Evolutionary conservation across 106 monocot genomes (phyloP), one percentile per base, ranked within the genome.

Genomic region (Dendrobium officinale): DNA sequence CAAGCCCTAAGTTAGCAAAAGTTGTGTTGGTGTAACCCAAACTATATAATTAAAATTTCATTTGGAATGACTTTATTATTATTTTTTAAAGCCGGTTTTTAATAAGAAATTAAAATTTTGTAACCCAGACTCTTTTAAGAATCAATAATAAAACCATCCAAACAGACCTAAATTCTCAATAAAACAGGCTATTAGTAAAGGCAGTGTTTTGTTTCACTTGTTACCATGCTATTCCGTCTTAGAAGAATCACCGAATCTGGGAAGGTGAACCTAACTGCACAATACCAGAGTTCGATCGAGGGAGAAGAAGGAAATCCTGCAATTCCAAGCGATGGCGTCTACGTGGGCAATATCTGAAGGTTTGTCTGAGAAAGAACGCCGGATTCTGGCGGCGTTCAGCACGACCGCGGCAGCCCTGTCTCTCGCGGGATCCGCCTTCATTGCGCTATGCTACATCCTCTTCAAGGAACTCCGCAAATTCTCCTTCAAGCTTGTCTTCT

Each of bases 381-480:
- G 58, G 26, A 77, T 85, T 19, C 84, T 98, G 67, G 77, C 82
- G 58, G 93, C 87, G 43, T 91, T 95, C 43, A 84, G 90, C 79
- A 86, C 82, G 75, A 83, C 84, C 31, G 81, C 95, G 67, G 93
- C 99, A 26, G 54, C 91, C 45, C 82, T 99, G 54, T 99, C 99
- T 0, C 86, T 99, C 2, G 81, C 77, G 4, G 99, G 99, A 2
- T 99, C 99, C 56, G 82, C 92, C 22, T 99, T 99, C 81, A 95
- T 99, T 79, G 99, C 95, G 22, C 83, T 99, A 26, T 99, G 99
- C 83, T 99, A 99, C 75, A 66, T 95, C 68, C 79, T 99, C 81
- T 99, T 99, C 86, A 93, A 87, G 81, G 99, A 99, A 78, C 99
- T 99, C 78, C 99, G 90, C 79, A 99, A 99, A 82, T 99, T 99